Evolutionary conservation across 805 yeast species (phyloP), one percentile per base, ranked within the genome.

Genomic region (Saccharomycopsis vini): DNA sequence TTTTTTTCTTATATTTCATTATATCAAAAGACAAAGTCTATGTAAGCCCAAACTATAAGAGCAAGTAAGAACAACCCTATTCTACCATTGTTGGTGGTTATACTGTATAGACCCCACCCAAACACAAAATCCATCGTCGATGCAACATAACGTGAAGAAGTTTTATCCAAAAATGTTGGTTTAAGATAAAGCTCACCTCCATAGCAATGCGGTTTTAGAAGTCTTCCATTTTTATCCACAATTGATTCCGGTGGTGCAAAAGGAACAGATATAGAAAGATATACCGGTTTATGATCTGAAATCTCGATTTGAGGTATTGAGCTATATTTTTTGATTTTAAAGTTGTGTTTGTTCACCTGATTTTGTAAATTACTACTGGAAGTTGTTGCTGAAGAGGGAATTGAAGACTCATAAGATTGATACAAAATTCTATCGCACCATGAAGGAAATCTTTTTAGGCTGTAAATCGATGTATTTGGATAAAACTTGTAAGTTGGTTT

Each of bases 401-500:
- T 29, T 10, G 49, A 46, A 15, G 49, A 43, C 5, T 57, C 52
- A 46, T 79, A 74, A 1, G 66, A 56, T 44, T 73, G 72, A 54
- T 65, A 85, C 37, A 89, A 58, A 4, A 89, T 73, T 42, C 97
- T 63, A 58, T 89, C 97, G 61, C 96, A 88, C 95, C 95, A 89
- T 5, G 95, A 80, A 0, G 96, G 94, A 1, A 66, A 63, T 44
- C 96, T 67, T 51, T 77, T 79, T 2, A 58, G 34, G 47, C 75
- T 73, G 58, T 75, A 83, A 7, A 62, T 60, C 3, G 44, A 39
- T 3, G 50, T 41, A 0, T 78, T 67, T 1, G 69, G 46, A 40
- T 61, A 59, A 57, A 67, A 84, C 61, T 89, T 89, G 65, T 81
- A 89, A 0, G 95, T 83, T 9, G 95, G 96, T n/a, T 64, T 66